Base-by-base conservation (phyloP, 371 early-diverging fungal species). In the Apophysomyces sp. region DNA sequence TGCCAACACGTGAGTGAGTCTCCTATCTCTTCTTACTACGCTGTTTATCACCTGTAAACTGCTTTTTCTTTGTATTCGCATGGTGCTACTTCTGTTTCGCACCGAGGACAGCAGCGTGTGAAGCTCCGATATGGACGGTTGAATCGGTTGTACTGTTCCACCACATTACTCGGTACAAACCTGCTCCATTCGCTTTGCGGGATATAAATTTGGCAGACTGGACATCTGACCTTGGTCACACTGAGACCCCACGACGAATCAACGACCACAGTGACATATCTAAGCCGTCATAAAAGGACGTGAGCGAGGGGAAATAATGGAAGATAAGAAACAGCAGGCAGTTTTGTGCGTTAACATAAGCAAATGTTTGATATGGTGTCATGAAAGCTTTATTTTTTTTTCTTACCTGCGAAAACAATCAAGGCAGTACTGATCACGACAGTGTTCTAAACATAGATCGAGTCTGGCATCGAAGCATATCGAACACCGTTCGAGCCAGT, bases 61-160 rank as follows among this genome's bases (percentile, higher is more conserved):
- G 24, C 21, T 21, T 44, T 21, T 21, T n/a, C 9, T 21, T 44
- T 44, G 55, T 64, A 66, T 34, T 77, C 65, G 54, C 79, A 84
- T 16, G 83, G 75, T 1, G 65, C 68, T 12, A 77, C 71, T 55
- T 88, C 88, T 11, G 80, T 77, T 55, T 80, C 84, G 62, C 89
- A 89, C n/a, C 71, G 71, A 16, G 77, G 74, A 63, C 89, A 89
- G 65, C 77, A 85, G 13, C 84, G 72, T 12, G 83, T 76, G 60
- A 85, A 85, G 16, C 82, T 81, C 8, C 86, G 82, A 56, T 83
- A 89, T n/a, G 89, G 89, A 57, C 76, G 77, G 60, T 89, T 89
- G 65, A 81, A 89, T 21, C 70, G 76, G 26, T 81, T 76, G 61
- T 87, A 89, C 11, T 76, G 80, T 7, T 79, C 78, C 6, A 81